Evolutionary conservation across 495 filamentous ascomycete species (phyloP).

Genomic region (Jackrogersella multiformis): DNA sequence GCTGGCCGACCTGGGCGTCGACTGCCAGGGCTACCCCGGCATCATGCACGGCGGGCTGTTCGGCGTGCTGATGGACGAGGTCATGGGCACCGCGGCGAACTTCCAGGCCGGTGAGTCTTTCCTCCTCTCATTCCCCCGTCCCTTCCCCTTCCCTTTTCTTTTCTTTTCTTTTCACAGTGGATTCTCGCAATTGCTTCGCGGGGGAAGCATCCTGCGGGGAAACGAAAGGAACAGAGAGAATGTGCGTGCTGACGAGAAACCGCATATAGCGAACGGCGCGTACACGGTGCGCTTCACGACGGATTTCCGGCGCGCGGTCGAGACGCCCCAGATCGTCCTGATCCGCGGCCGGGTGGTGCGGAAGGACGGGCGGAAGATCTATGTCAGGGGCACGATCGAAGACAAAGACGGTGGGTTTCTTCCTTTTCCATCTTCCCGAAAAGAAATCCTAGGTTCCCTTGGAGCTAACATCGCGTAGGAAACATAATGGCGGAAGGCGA

Average conservation of each 20-base stretch:
- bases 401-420: constrained; percentile 41
- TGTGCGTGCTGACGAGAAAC: background rate
- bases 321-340: constrained; percentile 42
- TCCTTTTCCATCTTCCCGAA: background rate
- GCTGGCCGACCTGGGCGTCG: constrained; percentile 60
- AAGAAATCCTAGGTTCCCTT: background rate
- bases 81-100: constrained; percentile 54
- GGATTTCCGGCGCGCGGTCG: constrained; percentile 44
- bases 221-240: no score
- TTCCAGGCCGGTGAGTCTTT: constrained; percentile 33
- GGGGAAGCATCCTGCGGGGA: no score
- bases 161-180: background rate
- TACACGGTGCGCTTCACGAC: constrained; percentile 47
- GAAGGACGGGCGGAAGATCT: constrained; percentile 46
- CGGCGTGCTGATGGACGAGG: constrained; percentile 61
- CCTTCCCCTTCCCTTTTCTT: background rate
- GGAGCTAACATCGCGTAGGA: constrained; percentile 24
- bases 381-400: constrained; percentile 42
- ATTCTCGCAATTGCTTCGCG: no score
- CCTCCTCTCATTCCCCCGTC: no score
- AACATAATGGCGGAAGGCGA: constrained; percentile 43
- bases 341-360: constrained; percentile 40
- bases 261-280: constrained; percentile 26
- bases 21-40: constrained; percentile 64
- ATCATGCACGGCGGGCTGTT: constrained; percentile 68